Evolutionary conservation across 805 yeast genomes (phyloP).

Genomic region (Starmerella kuoi): DNA sequence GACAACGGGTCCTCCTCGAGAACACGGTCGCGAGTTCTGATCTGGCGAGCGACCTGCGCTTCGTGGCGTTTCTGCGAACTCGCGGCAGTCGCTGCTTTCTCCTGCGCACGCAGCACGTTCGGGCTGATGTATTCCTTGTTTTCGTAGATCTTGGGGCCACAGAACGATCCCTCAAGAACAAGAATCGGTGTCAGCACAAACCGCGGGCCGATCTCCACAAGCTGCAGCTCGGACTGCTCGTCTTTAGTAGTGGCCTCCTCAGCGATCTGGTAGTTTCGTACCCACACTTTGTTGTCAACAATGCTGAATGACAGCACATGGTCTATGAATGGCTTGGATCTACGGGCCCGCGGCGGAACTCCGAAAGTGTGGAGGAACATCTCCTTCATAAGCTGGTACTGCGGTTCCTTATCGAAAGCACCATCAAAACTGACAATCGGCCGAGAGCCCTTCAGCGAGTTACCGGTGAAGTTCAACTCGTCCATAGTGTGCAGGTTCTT

Average conservation of each 20-base stretch:
- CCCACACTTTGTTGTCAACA: constrained; percentile 90
- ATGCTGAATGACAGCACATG: constrained; percentile 88
- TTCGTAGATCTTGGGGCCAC: constrained; percentile 95
- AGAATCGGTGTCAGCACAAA: constrained; percentile 85
- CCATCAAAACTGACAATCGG: constrained; percentile 84
- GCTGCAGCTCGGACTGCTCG: constrained; percentile 46
- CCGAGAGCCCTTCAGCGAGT: constrained; percentile 88
- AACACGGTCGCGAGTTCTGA: constrained; percentile 62
- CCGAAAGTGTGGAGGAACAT: constrained; percentile 74
- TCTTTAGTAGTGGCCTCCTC: constrained; percentile 35
- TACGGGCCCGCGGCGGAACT: constrained; percentile 88
- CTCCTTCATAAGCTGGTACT: constrained; percentile 68
- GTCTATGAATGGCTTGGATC: constrained; percentile 86
- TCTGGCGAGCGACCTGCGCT: constrained; percentile 62
- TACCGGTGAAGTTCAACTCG: constrained; percentile 92
- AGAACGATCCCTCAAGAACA: constrained; percentile 89
- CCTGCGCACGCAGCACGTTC: constrained; percentile 83
- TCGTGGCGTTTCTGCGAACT: constrained; percentile 69
- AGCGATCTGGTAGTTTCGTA: constrained; percentile 82
- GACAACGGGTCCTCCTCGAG: constrained; percentile 69
- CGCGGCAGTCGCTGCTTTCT: constrained; percentile 64
- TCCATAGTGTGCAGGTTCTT: constrained; percentile 94
- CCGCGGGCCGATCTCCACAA: constrained; percentile 95
- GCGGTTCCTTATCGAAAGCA: constrained; percentile 57
- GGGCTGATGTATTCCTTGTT: constrained; percentile 96